Percentiles rank a stretch among this genome's conserved stretches.
Conservation (phyloP, 768 basidiomycete species). For the Baorangia bicolor region DNA sequence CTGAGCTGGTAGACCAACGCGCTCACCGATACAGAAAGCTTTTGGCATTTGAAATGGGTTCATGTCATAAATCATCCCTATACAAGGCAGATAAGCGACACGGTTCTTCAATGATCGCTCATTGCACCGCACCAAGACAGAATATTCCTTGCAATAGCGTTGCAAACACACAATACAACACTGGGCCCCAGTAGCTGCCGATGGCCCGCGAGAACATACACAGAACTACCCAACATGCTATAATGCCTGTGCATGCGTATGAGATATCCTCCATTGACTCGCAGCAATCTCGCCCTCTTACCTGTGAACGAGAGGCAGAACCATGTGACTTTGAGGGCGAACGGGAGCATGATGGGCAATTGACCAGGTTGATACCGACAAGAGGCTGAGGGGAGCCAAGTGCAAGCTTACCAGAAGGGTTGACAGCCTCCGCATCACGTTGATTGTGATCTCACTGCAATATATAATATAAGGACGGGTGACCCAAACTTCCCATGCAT, state of each 20-base stretch:
- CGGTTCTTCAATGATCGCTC: neutral
- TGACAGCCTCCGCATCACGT: neutral
- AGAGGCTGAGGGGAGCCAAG: neutral
- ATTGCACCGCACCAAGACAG: constrained; percentile 49
- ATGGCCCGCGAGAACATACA: constrained; percentile 44
- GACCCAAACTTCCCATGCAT: constrained; percentile 6
- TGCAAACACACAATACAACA: constrained; percentile 49
- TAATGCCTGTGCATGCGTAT: constrained; percentile 38
- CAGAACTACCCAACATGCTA: constrained; percentile 50
- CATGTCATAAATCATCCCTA: constrained; percentile 67
- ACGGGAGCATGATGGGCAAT: constrained; percentile 53
- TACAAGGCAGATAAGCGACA: neutral
- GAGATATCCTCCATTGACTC: neutral
- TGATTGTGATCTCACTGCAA: neutral
- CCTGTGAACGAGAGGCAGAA: constrained; percentile 56
- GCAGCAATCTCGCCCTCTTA: constrained; percentile 21
- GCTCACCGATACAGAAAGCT: constrained; percentile 55
- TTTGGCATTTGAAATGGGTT: constrained; percentile 57
- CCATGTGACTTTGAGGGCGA: constrained; percentile 57
- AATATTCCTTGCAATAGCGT: constrained; percentile 55
- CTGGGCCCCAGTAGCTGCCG: constrained; percentile 47
- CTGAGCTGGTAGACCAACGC: neutral
- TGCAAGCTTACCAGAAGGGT: neutral
- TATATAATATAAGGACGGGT: neutral
- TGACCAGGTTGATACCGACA: neutral